Base-by-base conservation (phyloP, 352 stramenopile genomes). In the Phytophthora litchii region DNA sequence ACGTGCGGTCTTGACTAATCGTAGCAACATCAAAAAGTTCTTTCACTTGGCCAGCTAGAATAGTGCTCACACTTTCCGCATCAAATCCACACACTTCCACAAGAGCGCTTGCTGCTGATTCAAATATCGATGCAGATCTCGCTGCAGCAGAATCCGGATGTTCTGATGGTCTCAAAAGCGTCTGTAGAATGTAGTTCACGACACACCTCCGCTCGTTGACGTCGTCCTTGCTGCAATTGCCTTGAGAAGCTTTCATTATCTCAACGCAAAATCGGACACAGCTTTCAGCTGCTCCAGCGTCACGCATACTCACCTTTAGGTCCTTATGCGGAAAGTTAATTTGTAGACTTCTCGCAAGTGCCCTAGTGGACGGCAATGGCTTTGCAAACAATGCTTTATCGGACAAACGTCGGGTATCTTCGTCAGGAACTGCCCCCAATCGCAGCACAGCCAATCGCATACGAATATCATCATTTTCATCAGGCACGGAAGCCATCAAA, bases 371-470 rank as follows among this genome's bases (percentile, higher is more conserved):
- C 25, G 79, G 79, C 43, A 89, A 51, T 2, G 79, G 79, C 6
- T 72, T 56, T 19, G 60, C 55, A 57, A 84, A 81, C 41, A 89
- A 55, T 2, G 76, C 70, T 50, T 81, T 80, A 16, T 64, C 34
- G 8, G 64, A 45, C 8, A 78, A 48, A 10, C 64, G 46, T 11
- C 73, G 57, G 3, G 80, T 81, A n/a, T 83, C 66, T 46, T 84
- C 70, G 47, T 83, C 71, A 23, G 53, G 29, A 57, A 74, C 65
- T 16, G 52, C 46, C 1, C 60, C 63, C 14, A 91, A 60, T 16
- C 71, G 74, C 20, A 94, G 54, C 1, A 91, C 62, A 3, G 81
- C 75, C 42, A 91, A 85, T 3, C 85, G 85, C 42, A 94, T 74
- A 6, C 65, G 48, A 16, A 83, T 64, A 32, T 72, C 55, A 5